phyloP scores from a whole-genome alignment of 352 stramenopile species.

The Pythium pyrilobum region DNA sequence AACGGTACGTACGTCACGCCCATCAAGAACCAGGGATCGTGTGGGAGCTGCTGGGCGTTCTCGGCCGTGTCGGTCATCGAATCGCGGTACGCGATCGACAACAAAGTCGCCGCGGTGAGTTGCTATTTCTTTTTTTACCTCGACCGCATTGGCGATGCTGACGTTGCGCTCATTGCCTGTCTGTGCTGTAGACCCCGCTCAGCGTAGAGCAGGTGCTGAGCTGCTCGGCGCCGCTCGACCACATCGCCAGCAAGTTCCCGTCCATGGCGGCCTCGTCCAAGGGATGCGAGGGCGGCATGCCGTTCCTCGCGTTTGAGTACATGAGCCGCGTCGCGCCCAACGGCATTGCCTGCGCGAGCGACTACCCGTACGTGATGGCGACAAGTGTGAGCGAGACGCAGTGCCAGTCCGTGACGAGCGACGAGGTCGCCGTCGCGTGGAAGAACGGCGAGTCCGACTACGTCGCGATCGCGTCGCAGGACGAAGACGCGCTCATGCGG shows the following conservation, averaged over 20 bases:
- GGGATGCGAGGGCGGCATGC: slow-evolving; percentile 85
- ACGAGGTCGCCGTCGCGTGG: slow-evolving; percentile 49
- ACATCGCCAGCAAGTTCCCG: slow-evolving; percentile 65
- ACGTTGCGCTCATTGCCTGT: background rate
- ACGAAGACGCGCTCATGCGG: slow-evolving; percentile 54
- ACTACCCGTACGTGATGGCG: slow-evolving; percentile 79
- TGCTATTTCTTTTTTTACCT: background rate
- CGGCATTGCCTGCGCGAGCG: slow-evolving; percentile 61
- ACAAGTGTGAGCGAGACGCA: slow-evolving; percentile 41
- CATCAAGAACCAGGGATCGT: slow-evolving; percentile 92
- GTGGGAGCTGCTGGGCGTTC: slow-evolving; percentile 93
- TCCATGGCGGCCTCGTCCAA: slow-evolving; percentile 77
- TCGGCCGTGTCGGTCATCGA: slow-evolving; percentile 71
- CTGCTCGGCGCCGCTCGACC: slow-evolving; percentile 65
- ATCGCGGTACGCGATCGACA: slow-evolving; percentile 70
- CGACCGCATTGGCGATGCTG: too few species aligned
- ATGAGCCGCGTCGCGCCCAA: slow-evolving; percentile 50
- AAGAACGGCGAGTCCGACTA: slow-evolving; percentile 42
- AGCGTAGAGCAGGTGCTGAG: slow-evolving; percentile 85
- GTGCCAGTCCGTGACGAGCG: slow-evolving; percentile 25
- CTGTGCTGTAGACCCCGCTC: slow-evolving; percentile 34
- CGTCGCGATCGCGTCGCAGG: slow-evolving; percentile 38
- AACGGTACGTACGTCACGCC: slow-evolving; percentile 82
- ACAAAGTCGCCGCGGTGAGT: slow-evolving; percentile 50
- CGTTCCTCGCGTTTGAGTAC: slow-evolving; percentile 88